Percentiles rank a stretch among this genome's conserved stretches.
Evolutionary conservation across 1,139 yeast genomes (phyloP).

Genomic region (Debaryomyces psychrophilus): DNA sequence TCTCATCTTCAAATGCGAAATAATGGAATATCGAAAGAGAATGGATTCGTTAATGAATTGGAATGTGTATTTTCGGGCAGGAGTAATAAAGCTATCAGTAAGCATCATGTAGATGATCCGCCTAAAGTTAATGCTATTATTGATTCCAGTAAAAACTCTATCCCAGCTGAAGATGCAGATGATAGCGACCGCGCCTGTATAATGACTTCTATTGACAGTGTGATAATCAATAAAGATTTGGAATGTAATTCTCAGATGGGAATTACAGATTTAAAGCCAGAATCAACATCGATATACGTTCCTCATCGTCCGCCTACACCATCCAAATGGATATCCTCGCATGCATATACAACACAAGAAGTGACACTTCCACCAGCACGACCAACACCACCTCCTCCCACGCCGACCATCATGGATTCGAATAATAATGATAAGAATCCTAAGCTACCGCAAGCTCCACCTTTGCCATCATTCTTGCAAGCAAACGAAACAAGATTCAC

Average conservation of each 20-base stretch:
- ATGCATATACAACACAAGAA: slow-evolving; percentile 8
- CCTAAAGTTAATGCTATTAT: background rate
- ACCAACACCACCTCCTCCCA: slow-evolving; percentile 26
- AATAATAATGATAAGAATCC: background rate
- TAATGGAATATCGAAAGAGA: background rate
- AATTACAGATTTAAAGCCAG: slow-evolving; percentile 27
- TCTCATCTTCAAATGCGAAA: background rate
- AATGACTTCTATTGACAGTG: background rate
- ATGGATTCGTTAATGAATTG: slow-evolving; percentile 22
- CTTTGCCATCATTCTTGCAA: slow-evolving; percentile 20
- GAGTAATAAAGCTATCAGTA: background rate
- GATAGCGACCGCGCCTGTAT: background rate
- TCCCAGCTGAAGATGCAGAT: background rate
- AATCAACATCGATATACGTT: slow-evolving; percentile 15
- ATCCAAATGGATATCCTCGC: slow-evolving; percentile 1
- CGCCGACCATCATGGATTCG: background rate
- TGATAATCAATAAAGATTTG: background rate
- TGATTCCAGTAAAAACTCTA: background rate
- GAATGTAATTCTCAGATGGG: slow-evolving; percentile 11
- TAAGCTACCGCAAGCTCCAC: slow-evolving; percentile 16
- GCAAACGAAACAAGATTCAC: slow-evolving; percentile 3
- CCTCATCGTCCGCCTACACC: slow-evolving; percentile 43
- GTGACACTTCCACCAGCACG: slow-evolving; percentile 20
- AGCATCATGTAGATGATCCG: background rate
- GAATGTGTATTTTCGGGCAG: slow-evolving; percentile 20